A percentile compares a stretch with the other conserved stretches of the same genome.
Conservation (phyloP, 768 basidiomycete genomes). For the Tephrocybe sp. region DNA sequence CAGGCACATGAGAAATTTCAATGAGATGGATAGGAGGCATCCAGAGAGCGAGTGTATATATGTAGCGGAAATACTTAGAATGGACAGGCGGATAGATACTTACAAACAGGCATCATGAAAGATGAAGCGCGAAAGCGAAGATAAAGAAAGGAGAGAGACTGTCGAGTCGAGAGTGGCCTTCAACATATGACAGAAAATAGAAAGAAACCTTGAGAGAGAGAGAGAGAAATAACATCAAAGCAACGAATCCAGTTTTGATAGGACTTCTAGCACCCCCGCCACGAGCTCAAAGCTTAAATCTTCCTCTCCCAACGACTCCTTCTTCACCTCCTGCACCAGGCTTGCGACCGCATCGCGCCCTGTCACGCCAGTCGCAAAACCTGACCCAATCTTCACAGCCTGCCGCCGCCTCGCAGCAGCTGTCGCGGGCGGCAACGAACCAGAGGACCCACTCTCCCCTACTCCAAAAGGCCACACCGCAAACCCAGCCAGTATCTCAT, state of each 20-base stretch:
- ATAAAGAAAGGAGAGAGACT: not conserved
- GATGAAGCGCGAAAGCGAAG: not conserved
- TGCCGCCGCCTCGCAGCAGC: conserved; percentile 36
- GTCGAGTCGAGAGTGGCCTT: too few species aligned
- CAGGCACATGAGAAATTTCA: too few species aligned
- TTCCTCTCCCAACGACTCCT: conserved; percentile 68
- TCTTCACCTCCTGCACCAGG: conserved; percentile 69
- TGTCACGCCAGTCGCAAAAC: conserved; percentile 41
- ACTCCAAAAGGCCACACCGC: conserved; percentile 84
- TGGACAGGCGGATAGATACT: too few species aligned
- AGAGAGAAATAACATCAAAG: conserved; percentile 38
- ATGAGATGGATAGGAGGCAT: too few species aligned
- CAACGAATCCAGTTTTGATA: conserved; percentile 89
- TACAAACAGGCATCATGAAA: too few species aligned
- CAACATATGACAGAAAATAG: too few species aligned
- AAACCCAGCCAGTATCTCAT: conserved; percentile 94
- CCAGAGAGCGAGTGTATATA: conserved; percentile 3
- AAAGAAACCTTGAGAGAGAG: too few species aligned
- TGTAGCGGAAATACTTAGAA: too few species aligned
- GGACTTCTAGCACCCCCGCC: conserved; percentile 90
- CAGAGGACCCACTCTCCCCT: conserved; percentile 28
- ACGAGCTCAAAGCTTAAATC: conserved; percentile 90
- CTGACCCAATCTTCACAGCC: conserved; percentile 53
- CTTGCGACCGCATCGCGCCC: conserved; percentile 73
- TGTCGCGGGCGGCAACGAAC: too few species aligned